Evolutionary conservation across 2,329 filamentous ascomycete species (phyloP).

Genomic region (Curvularia eragrostidis): DNA sequence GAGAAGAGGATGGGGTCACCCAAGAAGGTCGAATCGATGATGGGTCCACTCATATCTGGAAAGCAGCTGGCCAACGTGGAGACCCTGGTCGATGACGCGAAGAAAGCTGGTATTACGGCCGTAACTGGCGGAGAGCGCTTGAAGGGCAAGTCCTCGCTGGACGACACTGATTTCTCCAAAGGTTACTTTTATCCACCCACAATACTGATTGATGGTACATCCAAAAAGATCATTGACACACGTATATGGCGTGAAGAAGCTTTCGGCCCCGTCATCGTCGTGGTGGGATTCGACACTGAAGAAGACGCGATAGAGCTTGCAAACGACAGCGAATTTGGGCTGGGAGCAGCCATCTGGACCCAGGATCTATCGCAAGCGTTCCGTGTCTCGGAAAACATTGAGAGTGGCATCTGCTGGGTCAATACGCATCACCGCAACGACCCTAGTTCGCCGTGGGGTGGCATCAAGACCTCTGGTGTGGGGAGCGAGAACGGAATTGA

Average conservation of each 20-base stretch:
- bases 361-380: slow-evolving; percentile 58
- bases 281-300: slow-evolving; percentile 57
- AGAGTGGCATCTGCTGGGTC: slow-evolving; percentile 58
- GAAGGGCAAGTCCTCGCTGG: slow-evolving; percentile 56
- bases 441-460: slow-evolving; percentile 74
- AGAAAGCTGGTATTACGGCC: slow-evolving; percentile 49
- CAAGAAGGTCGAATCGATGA: slow-evolving; percentile 63
- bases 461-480: slow-evolving; percentile 67
- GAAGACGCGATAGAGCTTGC: slow-evolving; percentile 56
- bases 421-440: slow-evolving; percentile 73
- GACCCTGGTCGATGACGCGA: slow-evolving; percentile 47
- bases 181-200: slow-evolving; percentile 60
- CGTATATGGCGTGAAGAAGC: slow-evolving; percentile 56
- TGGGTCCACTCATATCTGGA: slow-evolving; percentile 69
- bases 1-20: slow-evolving; percentile 64
- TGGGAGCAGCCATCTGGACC: slow-evolving; percentile 61
- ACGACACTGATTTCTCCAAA: slow-evolving; percentile 60
- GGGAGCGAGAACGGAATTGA: slow-evolving; percentile 75
- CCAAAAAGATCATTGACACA: slow-evolving; percentile 44
- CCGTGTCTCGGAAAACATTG: slow-evolving; percentile 55
- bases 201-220: slow-evolving; percentile 43
- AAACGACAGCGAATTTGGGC: slow-evolving; percentile 59
- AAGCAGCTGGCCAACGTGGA: slow-evolving; percentile 53
- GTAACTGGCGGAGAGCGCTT: slow-evolving; percentile 60
- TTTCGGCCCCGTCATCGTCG: slow-evolving; percentile 60